Percentiles rank a stretch among this genome's conserved stretches.
phyloP scores from a whole-genome alignment of 345 rosid species.

The Schrenkiella parvula region DNA sequence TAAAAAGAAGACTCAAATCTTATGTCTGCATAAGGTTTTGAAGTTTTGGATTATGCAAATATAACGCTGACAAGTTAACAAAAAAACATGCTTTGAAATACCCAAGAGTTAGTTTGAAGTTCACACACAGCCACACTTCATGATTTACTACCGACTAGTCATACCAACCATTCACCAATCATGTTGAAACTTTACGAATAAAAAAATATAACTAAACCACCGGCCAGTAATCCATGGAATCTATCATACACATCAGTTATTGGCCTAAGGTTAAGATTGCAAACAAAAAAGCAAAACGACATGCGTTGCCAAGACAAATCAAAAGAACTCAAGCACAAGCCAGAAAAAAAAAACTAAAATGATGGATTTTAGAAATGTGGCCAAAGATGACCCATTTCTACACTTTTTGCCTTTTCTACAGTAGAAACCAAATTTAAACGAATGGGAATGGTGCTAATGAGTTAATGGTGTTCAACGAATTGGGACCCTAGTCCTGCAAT shows the following conservation, averaged over 20 bases:
- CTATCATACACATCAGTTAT: neutral
- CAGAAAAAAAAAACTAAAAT: neutral
- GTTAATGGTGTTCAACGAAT: conserved; percentile 23
- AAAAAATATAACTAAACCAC: conserved; percentile 5
- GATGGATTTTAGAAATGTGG: neutral
- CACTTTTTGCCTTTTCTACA: neutral
- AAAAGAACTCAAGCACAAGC: neutral
- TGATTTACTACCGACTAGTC: conserved; percentile 10
- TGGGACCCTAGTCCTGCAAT: conserved; percentile 45
- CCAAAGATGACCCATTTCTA: neutral
- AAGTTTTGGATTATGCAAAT: neutral
- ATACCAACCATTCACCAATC: conserved; percentile 28
- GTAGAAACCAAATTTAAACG: neutral
- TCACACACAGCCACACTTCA: conserved; percentile 26
- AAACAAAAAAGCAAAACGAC: neutral
- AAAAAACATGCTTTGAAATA: neutral
- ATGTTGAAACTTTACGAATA: neutral
- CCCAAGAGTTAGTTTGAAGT: conserved; percentile 24
- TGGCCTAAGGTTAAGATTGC: neutral
- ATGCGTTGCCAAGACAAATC: neutral
- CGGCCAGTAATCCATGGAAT: conserved; percentile 7
- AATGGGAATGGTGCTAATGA: neutral
- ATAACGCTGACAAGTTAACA: conserved; percentile 1
- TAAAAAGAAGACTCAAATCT: neutral
- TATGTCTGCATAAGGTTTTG: conserved; percentile 5